Evolutionary conservation across 1,284 basidiomycete species (phyloP), one percentile per base, ranked within the genome.

Genomic region (Cutaneotrichosporon cyanovorans): DNA sequence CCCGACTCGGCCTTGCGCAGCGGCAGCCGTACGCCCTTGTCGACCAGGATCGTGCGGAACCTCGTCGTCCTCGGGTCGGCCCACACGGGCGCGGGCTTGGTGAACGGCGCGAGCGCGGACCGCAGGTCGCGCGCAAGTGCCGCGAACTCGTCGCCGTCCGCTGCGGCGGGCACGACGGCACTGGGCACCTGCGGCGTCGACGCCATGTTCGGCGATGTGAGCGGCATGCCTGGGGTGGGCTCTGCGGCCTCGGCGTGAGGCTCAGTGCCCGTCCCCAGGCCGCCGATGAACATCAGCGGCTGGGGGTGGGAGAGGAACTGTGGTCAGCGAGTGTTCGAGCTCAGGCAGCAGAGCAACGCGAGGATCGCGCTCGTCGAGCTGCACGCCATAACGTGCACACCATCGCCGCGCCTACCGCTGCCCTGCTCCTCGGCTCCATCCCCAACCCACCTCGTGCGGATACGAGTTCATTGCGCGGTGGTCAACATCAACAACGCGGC

Each of bases 211-310:
- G 25, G 25, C 16, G 46, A 48, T 31, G 23, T 25, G 21, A 44
- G 41, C 16, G 35, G 42, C 16, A 23, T 16, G 20, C 20, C 19
- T 11, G 21, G 25, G 33, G 36, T 40, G 19, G 11, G 5, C 20
- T 28, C 21, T 15, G 23, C 18, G 9, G 22, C 39, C 25, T 12
- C 25, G 12, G 25, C 8, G 25, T 7, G 25, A 14, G 32, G 18
- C 32, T 23, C 32, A 14, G 40, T 23, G 32, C 11, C 11, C 14
- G 32, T 34, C 37, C 82, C 40, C 34, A 95, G 78, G 1, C 91
- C 90, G 20, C 87, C 87, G 23, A 91, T 84, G 63, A 93, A 93
- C 85, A 95, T 86, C 41, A 93, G 81, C 20, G 91, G 91, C 31
- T 81, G 82, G 42, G 88, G 80, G 68, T 93, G 90, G 36, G 79